Base-by-base conservation (phyloP, 164 flowering plant genomes). In the Macadamia integrifolia region DNA sequence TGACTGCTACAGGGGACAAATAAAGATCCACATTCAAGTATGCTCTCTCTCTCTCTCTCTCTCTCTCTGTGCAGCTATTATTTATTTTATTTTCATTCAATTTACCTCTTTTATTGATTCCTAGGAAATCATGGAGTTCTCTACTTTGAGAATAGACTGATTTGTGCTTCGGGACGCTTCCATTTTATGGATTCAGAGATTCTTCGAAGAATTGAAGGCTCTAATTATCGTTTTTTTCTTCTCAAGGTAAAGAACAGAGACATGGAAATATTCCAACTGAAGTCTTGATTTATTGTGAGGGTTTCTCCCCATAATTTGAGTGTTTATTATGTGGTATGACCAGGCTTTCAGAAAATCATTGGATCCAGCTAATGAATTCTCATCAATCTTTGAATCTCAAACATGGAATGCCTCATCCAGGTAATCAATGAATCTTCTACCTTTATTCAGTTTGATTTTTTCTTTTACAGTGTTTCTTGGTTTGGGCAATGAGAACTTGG, bases 11-110 rank as follows among this genome's bases (percentile, higher is more conserved):
- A 29, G 29, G 23, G 30, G 30, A 23, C 68, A 9, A 29, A 44
- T 56, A 55, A 56, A 42, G 10, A 57, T 65, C 63, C 68, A 66
- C 9, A 50, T 62, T 32, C 74, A 67, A 65, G 77, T 74, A 80
- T 60, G 7, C 67, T 61, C 65, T 72, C 75, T 69, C 68, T 64
- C 35, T 52, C 52, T 59, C 63, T 23, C 30, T 2, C 9, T 28
- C 14, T 1, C 14, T 2, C 9, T 28, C 14, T 1, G 10, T 43
- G 13, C 14, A 43, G 44, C 9, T 55, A 11, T 17, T 42, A 29
- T 29, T 63, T 62, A 32, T 57, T 62, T 30, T 23, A 29, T 57
- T 67, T 14, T 11, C n/a, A 53, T 4, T 14, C 6, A 46, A 15
- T 13, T 58, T 17, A 35, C 5, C 46, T 32, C 60, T 52, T 67